These are phyloP conservation scores for Candida dubliniensis DNA, from an alignment of 1,139 yeast species.

Conservation along the genomic window DNA sequence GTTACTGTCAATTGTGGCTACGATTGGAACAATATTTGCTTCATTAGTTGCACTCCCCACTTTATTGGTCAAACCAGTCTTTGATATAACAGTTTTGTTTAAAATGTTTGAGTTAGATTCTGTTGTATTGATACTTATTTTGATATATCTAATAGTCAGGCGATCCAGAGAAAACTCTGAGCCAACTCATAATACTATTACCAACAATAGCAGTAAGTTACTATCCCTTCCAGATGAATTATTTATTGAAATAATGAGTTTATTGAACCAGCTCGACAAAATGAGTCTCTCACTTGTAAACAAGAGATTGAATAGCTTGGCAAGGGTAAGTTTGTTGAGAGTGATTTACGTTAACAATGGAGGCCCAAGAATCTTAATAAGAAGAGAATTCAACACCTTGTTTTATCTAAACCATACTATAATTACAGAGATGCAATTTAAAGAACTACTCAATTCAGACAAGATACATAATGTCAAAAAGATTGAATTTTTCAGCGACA, in stretches of 20 bases:
- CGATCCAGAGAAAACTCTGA: too few relatives aligned
- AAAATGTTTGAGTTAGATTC: too few relatives aligned
- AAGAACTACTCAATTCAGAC: background rate
- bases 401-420: conserved; percentile 9
- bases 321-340: conserved; percentile 5
- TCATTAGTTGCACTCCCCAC: too few relatives aligned
- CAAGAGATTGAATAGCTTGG: conserved; percentile 9
- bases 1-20: too few relatives aligned
- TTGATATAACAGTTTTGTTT: too few relatives aligned
- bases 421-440: background rate
- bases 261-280: conserved; percentile 14
- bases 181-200: conserved; percentile 11
- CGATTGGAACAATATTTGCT: too few relatives aligned
- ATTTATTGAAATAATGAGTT: conserved; percentile 9
- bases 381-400: background rate
- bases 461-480: conserved; percentile 2
- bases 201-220: conserved; percentile 10
- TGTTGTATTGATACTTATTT: too few relatives aligned
- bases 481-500: conserved; percentile 3
- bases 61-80: too few relatives aligned
- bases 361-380: conserved; percentile 5
- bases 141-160: too few relatives aligned
- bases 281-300: conserved; percentile 7
- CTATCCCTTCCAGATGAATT: conserved; percentile 11
- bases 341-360: conserved; percentile 13